Base-by-base conservation (phyloP, 306 rosid genomes). In the Trifolium fragiferum region DNA sequence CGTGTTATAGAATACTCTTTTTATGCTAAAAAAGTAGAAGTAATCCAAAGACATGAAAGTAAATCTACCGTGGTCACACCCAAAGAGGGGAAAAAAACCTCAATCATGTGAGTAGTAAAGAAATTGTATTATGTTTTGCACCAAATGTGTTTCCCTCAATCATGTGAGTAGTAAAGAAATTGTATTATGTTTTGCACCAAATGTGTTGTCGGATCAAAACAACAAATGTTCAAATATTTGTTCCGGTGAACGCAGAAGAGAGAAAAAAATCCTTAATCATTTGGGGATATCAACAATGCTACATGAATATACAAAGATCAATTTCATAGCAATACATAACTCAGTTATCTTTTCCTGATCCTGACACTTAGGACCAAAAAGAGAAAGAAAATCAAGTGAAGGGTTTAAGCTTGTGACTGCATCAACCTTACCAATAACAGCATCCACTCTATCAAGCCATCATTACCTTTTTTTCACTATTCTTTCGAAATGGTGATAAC, bases 401-500 rank as follows among this genome's bases (percentile, higher is more conserved):
- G 58, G 68, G 37, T 27, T 55, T 70, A 49, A 37, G 67, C 80
- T 78, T 58, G 78, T 44, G 65, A 25, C 66, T 46, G 72, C 76
- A 58, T 71, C 76, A 59, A 83, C 73, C 84, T 60, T 55, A 44
- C 33, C 76, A 69, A 38, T 32, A 55, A 35, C 60, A 67, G 41
- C 44, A 55, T 61, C 80, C 73, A 30, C 37, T 67, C 77, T 61
- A 49, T 89, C 84, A 87, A 23, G 83, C 83, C 83, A 77, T 76
- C 74, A 76, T 50, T 74, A 73, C 59, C 83, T 90, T 92, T 84
- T 90, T 92, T 61, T 94, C 99, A 72, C 88, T 86, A 6, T 37
- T 87, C 88, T 95, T 87, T 66, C 97, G 85, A 83, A 95, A 95
- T n/a, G 99, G 98, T 4, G 98, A 90, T 70, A 95, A 79, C 82